phyloP scores from a whole-genome alignment of 345 rosid species.

The Ailanthus altissimus region DNA sequence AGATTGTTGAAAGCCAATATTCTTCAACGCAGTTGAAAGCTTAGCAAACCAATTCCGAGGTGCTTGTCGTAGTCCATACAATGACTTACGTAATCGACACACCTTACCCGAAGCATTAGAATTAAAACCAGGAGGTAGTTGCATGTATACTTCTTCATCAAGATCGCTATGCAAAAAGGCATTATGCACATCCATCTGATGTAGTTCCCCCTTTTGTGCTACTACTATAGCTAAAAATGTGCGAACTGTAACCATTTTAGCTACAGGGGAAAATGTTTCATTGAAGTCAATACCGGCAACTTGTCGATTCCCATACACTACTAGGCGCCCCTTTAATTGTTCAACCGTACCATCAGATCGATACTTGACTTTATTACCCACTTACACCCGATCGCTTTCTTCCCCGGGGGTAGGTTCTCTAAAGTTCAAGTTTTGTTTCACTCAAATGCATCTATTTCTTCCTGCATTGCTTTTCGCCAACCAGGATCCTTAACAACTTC shows the following conservation, averaged over 20 bases:
- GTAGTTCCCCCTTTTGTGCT: too few relatives aligned
- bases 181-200: too few relatives aligned
- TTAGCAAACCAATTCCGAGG: constrained; percentile 16
- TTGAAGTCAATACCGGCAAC: too few relatives aligned
- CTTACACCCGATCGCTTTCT: background rate
- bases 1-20: constrained; percentile 7
- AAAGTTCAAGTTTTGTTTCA: background rate
- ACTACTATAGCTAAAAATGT: too few relatives aligned
- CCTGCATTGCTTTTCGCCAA: background rate
- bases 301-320: too few relatives aligned
- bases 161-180: too few relatives aligned
- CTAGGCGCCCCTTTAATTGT: background rate
- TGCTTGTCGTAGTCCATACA: constrained; percentile 4
- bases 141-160: too few relatives aligned
- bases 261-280: too few relatives aligned
- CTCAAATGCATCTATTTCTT: background rate
- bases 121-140: background rate
- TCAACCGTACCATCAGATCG: too few relatives aligned
- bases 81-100: constrained; percentile 17
- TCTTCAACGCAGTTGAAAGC: background rate
- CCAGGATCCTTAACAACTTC: background rate
- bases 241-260: too few relatives aligned
- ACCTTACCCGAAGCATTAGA: background rate
- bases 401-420: background rate
- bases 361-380: background rate